Evolutionary conservation across 179 eudicot species (phyloP).

Genomic region (Silene vulgaris): DNA sequence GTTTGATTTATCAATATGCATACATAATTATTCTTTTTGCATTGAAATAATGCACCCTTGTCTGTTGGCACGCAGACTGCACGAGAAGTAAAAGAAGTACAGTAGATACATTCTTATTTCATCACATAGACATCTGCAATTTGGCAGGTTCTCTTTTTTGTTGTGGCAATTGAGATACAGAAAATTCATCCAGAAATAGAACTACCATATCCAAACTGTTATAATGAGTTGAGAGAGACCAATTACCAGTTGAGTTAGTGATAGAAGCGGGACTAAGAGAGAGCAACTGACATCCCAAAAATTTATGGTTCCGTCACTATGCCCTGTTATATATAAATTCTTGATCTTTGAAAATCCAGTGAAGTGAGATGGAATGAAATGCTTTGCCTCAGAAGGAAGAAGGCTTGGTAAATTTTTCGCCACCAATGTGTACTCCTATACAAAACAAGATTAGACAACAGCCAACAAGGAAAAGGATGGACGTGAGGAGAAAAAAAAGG

Average conservation of each 20-base stretch:
- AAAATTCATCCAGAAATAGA: slow-evolving; percentile 8
- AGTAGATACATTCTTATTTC: neutral
- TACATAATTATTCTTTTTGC: neutral
- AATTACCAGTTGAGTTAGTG: slow-evolving; percentile 72
- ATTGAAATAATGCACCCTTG: neutral
- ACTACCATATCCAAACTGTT: neutral
- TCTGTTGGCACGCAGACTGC: neutral
- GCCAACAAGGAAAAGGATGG: neutral
- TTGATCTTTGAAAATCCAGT: slow-evolving; percentile 58
- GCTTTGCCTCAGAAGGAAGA: slow-evolving; percentile 56
- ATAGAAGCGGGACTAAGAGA: slow-evolving; percentile 61
- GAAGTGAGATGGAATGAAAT: slow-evolving; percentile 41
- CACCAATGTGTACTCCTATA: slow-evolving; percentile 47
- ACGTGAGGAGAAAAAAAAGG: slow-evolving; percentile 2
- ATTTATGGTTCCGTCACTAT: slow-evolving; percentile 68
- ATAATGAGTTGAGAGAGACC: neutral
- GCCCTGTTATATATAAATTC: slow-evolving; percentile 82
- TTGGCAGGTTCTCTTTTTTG: neutral
- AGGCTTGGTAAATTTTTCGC: slow-evolving; percentile 50
- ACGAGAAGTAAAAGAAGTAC: neutral
- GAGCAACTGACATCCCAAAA: slow-evolving; percentile 88
- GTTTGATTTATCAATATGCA: neutral
- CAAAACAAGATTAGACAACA: slow-evolving; percentile 10
- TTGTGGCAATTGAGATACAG: neutral
- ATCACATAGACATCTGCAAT: neutral